A percentile compares a stretch with the other conserved stretches of the same genome.
Evolutionary conservation across 2,329 filamentous ascomycete genomes (phyloP).

Genomic region (Fusarium globosum): DNA sequence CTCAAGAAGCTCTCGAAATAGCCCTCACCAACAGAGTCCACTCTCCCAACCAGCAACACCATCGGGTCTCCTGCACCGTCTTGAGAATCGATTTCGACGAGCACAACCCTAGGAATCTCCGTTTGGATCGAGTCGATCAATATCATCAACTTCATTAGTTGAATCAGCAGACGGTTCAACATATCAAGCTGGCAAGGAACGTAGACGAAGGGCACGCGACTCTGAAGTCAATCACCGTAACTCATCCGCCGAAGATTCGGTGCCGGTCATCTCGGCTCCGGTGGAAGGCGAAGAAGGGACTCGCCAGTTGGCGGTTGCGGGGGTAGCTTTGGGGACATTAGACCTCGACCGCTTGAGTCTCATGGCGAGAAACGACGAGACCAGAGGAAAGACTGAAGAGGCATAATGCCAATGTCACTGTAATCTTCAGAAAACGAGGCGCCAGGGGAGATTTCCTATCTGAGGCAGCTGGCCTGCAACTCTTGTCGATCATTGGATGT

Average conservation of each 20-base stretch:
- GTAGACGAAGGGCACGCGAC: slow-evolving; percentile 48
- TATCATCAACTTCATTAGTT: slow-evolving; percentile 22
- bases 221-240: slow-evolving; percentile 41
- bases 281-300: slow-evolving; percentile 31
- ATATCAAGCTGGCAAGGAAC: slow-evolving; percentile 44
- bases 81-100: slow-evolving; percentile 40
- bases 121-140: slow-evolving; percentile 30
- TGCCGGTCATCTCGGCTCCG: slow-evolving; percentile 34
- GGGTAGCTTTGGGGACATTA: slow-evolving; percentile 44
- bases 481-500: slow-evolving; percentile 32
- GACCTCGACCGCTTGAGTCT: slow-evolving; percentile 50
- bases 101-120: slow-evolving; percentile 43
- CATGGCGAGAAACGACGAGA: slow-evolving; percentile 37
- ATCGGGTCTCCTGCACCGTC: slow-evolving; percentile 37
- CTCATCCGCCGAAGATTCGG: slow-evolving; percentile 37
- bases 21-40: slow-evolving; percentile 29
- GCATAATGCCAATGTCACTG: not conserved
- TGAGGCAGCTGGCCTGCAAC: slow-evolving; percentile 32
- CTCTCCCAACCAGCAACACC: slow-evolving; percentile 44
- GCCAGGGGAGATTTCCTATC: slow-evolving; percentile 24
- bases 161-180: slow-evolving; percentile 11
- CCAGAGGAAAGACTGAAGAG: not conserved
- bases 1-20: slow-evolving; percentile 19
- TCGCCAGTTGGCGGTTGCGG: slow-evolving; percentile 43
- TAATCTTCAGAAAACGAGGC: not conserved